Conservation (phyloP, 129 eudicot species). For the Tagetes erecta region DNA sequence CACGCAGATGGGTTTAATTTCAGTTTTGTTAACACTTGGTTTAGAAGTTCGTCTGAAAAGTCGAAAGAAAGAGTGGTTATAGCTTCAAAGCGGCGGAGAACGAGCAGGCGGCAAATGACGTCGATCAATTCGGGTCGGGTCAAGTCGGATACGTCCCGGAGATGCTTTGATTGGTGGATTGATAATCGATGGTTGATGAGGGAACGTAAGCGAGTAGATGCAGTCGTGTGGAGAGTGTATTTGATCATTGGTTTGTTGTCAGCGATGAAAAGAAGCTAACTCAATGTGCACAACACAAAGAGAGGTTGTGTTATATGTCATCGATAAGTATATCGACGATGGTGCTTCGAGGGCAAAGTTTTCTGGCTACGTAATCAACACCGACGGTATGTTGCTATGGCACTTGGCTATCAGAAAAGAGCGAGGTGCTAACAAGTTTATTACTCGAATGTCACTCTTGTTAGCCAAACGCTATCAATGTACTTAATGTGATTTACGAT, state of each 20-base stretch:
- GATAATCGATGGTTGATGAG: conserved; percentile 29
- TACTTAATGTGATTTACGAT: too few species aligned
- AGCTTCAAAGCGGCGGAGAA: conserved; percentile 63
- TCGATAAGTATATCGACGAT: too few species aligned
- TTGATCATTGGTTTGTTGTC: conserved; percentile 34
- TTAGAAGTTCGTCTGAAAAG: conserved; percentile 57
- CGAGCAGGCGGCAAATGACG: conserved; percentile 62
- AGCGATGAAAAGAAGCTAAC: not conserved
- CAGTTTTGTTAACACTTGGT: conserved; percentile 48
- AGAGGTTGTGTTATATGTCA: too few species aligned
- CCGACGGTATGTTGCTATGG: too few species aligned
- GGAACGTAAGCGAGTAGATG: conserved; percentile 18
- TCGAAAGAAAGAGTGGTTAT: conserved; percentile 41
- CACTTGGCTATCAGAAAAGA: too few species aligned
- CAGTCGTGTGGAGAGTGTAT: conserved; percentile 25
- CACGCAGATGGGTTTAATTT: conserved; percentile 52
- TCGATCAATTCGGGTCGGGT: conserved; percentile 41
- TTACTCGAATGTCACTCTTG: too few species aligned
- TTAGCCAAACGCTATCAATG: too few species aligned
- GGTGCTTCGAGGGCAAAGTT: too few species aligned
- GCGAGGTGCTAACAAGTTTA: too few species aligned
- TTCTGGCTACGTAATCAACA: too few species aligned
- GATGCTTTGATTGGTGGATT: conserved; percentile 37
- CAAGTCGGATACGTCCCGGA: conserved; percentile 29
- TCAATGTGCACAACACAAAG: not conserved